phyloP scores from a whole-genome alignment of 306 rosid genomes.

The Prunus mira region DNA sequence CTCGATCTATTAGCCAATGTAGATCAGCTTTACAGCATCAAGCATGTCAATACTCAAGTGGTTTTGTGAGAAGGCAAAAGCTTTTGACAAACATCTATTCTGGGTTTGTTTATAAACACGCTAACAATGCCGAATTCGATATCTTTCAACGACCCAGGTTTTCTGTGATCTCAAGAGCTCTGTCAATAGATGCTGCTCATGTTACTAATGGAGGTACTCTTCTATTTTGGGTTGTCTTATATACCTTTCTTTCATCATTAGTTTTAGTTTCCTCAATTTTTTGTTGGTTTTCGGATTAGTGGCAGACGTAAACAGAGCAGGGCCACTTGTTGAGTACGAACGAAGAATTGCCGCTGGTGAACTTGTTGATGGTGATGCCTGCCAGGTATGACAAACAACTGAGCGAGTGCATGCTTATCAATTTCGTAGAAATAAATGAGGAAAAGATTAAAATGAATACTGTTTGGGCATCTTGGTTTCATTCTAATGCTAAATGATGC shows the following conservation, averaged over 20 bases:
- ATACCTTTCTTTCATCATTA: constrained; percentile 1
- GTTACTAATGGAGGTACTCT: constrained; percentile 57
- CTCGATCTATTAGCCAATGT: constrained; percentile 48
- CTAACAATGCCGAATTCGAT: constrained; percentile 30
- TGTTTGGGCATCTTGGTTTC: not conserved
- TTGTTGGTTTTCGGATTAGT: constrained; percentile 21
- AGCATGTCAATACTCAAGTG: constrained; percentile 27
- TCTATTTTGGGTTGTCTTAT: not conserved
- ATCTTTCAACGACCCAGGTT: constrained; percentile 19
- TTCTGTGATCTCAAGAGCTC: constrained; percentile 43
- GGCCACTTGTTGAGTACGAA: constrained; percentile 96
- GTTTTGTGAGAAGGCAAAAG: constrained; percentile 28
- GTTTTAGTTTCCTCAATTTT: constrained; percentile 1
- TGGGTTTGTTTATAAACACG: constrained; percentile 31
- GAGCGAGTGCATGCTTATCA: not conserved
- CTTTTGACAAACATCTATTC: constrained; percentile 29
- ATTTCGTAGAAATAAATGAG: not conserved
- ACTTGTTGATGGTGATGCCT: constrained; percentile 80
- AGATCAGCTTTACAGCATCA: constrained; percentile 36
- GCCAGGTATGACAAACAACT: constrained; percentile 54
- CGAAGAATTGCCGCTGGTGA: constrained; percentile 75
- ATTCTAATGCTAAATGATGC: not conserved
- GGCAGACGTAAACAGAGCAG: constrained; percentile 51
- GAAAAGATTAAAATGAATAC: not conserved
- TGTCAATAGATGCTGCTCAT: constrained; percentile 45